phyloP scores from a whole-genome alignment of 768 basidiomycete genomes.

The Multifurca ochricompacta region DNA sequence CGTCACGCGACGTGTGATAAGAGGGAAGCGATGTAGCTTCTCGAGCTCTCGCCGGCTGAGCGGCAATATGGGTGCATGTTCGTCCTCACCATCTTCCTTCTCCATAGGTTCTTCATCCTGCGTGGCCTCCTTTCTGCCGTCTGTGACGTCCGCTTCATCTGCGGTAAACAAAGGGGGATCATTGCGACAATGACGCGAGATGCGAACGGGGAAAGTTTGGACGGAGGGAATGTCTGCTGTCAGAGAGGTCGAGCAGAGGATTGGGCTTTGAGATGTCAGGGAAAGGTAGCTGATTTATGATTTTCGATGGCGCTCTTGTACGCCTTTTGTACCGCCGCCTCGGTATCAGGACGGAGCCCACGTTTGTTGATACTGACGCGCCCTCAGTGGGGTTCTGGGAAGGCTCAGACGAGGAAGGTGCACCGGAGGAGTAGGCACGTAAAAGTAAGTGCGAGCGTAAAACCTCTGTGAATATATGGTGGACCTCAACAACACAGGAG shows the following conservation, averaged over 20 bases:
- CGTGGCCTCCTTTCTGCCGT: conserved; percentile 25
- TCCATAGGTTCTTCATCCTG: conserved; percentile 13
- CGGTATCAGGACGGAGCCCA: background rate
- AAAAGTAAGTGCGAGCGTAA: background rate
- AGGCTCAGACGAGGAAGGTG: background rate
- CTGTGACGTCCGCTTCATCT: conserved; percentile 28
- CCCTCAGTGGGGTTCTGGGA: background rate
- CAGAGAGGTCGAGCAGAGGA: conserved; percentile 10
- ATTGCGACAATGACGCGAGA: conserved; percentile 64
- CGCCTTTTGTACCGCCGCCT: conserved; percentile 10
- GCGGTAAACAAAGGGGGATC: conserved; percentile 58
- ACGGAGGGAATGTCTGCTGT: conserved; percentile 38
- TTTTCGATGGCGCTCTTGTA: conserved; percentile 1
- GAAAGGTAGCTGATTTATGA: conserved; percentile 22
- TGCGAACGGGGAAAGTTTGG: conserved; percentile 42
- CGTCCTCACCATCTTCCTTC: conserved; percentile 19
- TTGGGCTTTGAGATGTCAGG: conserved; percentile 30
- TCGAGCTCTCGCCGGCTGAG: conserved; percentile 23
- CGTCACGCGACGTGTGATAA: conserved; percentile 51
- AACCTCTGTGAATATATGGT: background rate
- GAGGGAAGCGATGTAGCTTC: conserved; percentile 34
- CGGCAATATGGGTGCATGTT: conserved; percentile 29
- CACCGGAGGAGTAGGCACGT: conserved; percentile 17
- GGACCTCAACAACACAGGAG: conserved; percentile 6
- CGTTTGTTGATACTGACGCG: background rate